Evolutionary conservation across 306 rosid genomes (phyloP), one percentile per base, ranked within the genome.

Genomic region (Trifolium pratense): DNA sequence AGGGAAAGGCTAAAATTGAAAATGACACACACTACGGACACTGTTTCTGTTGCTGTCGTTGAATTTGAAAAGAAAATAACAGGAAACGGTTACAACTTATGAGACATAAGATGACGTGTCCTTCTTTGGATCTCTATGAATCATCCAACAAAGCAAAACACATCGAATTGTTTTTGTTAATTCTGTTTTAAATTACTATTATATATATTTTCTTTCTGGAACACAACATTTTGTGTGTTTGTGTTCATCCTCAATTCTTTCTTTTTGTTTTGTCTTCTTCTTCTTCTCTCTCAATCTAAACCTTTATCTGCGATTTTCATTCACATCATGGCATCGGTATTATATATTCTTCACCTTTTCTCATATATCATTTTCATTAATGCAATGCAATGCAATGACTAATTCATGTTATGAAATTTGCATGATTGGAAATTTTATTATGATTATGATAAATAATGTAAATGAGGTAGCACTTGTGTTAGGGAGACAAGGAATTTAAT

Each of bases 261-360:
- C 23, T 9, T 10, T 55, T 21, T 9, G 2, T 55, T 55, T 21
- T 31, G 32, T 11, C 32, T 11, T 56, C 20, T 55, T 52, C 11
- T 56, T 8, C 3, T 5, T n/a, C n/a, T 20, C 31, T 56, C 62
- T 52, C 62, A 11, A 56, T 23, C 62, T 13, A 5, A 56, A 56
- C 32, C 62, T 56, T 31, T 56, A 21, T 32, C 62, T 56, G 62
- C 36, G 62, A 56, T 56, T 56, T 32, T 56, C 34, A 56, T 32
- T 56, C 34, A 56, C 17, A 5, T 18, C 59, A 56, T 56, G 62
- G 62, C 62, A 23, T 56, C 62, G 62, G 62, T 56, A 56, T 56
- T 5, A 21, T 23, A 23, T 5, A 21, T 56, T 56, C 62, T 56
- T 56, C 34, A 11, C 1, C 23, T 56, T 56, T 7, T 56, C 34